Base-by-base conservation (phyloP, 192 early-diverging fungal genomes). In the Lunasporangiospora selenospora region DNA sequence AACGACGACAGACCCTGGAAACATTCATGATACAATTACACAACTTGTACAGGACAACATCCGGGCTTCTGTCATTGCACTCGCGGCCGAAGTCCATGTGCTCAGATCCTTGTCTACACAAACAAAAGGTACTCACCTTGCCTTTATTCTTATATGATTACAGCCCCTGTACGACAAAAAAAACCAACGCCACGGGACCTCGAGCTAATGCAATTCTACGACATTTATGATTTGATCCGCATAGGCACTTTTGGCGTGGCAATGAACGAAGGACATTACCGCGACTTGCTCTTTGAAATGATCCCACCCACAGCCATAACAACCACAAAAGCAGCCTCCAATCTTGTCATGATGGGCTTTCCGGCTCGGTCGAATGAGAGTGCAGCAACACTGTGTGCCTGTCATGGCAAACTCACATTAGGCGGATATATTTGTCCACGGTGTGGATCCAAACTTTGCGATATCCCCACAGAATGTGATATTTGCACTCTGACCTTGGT, bases 321-420 rank as follows among this genome's bases (percentile, higher is more conserved):
- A 3, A 62, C 50, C 4, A 67, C 67, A 13, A 75, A 83, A 34
- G 62, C 86, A 8, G 80, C 77, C 18, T 81, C 88, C 4, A 91
- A 89, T 63, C 62, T 95, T 36, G 90, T 98, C 18, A 85, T 84
- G 40, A 99, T 99, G 97, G 97, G 97, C 32, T 99, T 99, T 52
- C 94, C 97, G 0, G 63, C 77, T 6, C 57, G 80, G 11, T 76
- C 77, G 7, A 78, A 75, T 40, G 81, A 85, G 27, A 55, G 62
- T 46, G 62, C 73, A 21, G 79, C 87, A 8, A 84, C 87, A 1
- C 79, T 92, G 5, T 99, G 97, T 70, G 91, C 86, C 11, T 97
- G 94, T 81, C 89, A 92, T 46, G 84, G 86, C 21, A 86, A 86
- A 44, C 66, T 90, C 6, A 85, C 83, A 3, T 58, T 85, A 31